Percentiles rank a stretch among this genome's conserved stretches.
phyloP scores from a whole-genome alignment of 2,329 filamentous ascomycete genomes.

The Nemania diffusa region DNA sequence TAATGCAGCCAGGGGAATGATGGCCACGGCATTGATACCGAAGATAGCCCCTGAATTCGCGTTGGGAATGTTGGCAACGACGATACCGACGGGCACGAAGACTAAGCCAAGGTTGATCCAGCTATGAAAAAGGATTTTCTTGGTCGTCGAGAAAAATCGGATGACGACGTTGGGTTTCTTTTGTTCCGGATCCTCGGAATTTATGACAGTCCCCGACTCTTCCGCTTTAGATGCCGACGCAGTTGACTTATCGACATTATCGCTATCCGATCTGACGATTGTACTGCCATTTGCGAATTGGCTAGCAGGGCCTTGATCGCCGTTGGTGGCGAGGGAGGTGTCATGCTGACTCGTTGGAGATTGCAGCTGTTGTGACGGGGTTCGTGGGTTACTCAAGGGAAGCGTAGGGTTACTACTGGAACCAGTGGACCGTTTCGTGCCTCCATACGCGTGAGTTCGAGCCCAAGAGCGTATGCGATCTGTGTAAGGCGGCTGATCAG shows the following conservation, averaged over 20 bases:
- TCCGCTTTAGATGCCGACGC: conserved; percentile 59
- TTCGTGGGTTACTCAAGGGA: conserved; percentile 52
- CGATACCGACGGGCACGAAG: conserved; percentile 82
- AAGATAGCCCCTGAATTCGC: conserved; percentile 72
- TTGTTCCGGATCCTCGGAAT: conserved; percentile 43
- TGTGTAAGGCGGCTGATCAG: conserved; percentile 62
- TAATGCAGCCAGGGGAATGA: conserved; percentile 78
- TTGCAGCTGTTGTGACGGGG: conserved; percentile 39
- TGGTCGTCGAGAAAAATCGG: conserved; percentile 61
- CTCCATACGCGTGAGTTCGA: conserved; percentile 66
- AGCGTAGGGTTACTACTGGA: conserved; percentile 54
- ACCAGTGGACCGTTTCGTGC: conserved; percentile 54
- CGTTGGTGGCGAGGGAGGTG: conserved; percentile 36
- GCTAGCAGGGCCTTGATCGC: conserved; percentile 40
- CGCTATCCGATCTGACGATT: conserved; percentile 43
- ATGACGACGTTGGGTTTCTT: conserved; percentile 48
- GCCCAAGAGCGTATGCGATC: conserved; percentile 67
- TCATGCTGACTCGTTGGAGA: conserved; percentile 41
- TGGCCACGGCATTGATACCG: conserved; percentile 78
- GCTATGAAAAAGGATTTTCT: conserved; percentile 74
- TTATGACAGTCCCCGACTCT: conserved; percentile 68
- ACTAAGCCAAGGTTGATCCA: conserved; percentile 82
- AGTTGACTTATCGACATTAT: conserved; percentile 51
- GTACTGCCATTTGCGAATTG: conserved; percentile 42
- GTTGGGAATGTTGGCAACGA: conserved; percentile 64